Evolutionary conservation across 2,329 filamentous ascomycete species (phyloP).

Genomic region (Fusarium compactum): DNA sequence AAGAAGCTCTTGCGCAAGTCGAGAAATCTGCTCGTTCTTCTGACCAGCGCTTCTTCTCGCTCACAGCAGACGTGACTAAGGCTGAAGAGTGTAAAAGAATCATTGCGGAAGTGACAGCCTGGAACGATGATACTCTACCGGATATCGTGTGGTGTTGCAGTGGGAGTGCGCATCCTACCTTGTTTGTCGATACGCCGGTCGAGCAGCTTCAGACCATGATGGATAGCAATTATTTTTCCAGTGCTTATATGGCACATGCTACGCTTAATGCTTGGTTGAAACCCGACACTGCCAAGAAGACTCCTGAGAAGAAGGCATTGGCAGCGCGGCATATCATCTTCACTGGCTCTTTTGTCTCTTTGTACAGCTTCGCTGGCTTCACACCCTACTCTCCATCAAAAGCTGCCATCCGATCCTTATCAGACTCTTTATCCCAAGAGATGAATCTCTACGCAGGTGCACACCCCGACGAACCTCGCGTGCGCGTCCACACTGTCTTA

Average conservation of each 20-base stretch:
- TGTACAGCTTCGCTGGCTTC: conserved; percentile 34
- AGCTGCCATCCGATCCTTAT: conserved; percentile 29
- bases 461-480: conserved; percentile 13
- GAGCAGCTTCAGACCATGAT: conserved; percentile 38
- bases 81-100: conserved; percentile 23
- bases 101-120: conserved; percentile 16
- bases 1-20: conserved; percentile 22
- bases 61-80: conserved; percentile 21
- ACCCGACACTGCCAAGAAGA: neutral
- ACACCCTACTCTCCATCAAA: conserved; percentile 32
- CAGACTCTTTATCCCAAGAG: conserved; percentile 35
- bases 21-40: conserved; percentile 14
- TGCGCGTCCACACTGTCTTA: conserved; percentile 33
- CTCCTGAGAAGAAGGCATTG: neutral
- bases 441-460: conserved; percentile 36
- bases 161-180: conserved; percentile 32
- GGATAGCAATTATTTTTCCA: conserved; percentile 40
- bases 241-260: conserved; percentile 37
- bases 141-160: conserved; percentile 36
- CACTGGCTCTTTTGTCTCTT: conserved; percentile 33
- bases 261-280: conserved; percentile 28
- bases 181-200: conserved; percentile 34
- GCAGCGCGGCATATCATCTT: conserved; percentile 29
- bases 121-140: conserved; percentile 15
- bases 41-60: conserved; percentile 24